phyloP scores from a whole-genome alignment of 2,329 filamentous ascomycete species.

The Penicillium sp. region DNA sequence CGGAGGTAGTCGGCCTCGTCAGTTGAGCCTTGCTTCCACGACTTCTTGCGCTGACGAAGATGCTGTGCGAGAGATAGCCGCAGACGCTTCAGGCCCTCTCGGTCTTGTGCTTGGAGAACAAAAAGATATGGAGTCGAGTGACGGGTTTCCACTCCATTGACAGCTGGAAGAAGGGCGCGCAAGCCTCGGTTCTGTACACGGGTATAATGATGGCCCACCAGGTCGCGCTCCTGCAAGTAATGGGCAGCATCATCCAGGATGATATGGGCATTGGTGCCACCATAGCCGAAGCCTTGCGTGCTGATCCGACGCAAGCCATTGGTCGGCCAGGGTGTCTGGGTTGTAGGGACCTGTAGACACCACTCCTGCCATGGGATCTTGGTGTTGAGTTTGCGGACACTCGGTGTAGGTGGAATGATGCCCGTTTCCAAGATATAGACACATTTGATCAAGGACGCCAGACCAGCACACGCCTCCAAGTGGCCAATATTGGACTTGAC shows the following conservation, averaged over 20 bases:
- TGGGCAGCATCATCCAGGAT: not conserved
- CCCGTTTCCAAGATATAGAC: conserved; percentile 10
- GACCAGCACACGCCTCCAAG: conserved; percentile 14
- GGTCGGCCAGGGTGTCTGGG: conserved; percentile 18
- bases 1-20: too few relatives aligned
- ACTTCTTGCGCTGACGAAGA: too few relatives aligned
- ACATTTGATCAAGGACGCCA: conserved; percentile 8
- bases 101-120: too few relatives aligned
- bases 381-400: conserved; percentile 21
- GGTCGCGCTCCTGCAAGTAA: too few relatives aligned
- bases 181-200: too few relatives aligned
- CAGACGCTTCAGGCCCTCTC: too few relatives aligned
- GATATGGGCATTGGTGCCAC: conserved; percentile 10
- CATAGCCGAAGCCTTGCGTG: conserved; percentile 23
- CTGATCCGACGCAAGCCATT: conserved; percentile 17
- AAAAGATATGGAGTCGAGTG: too few relatives aligned
- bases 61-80: too few relatives aligned
- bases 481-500: conserved; percentile 26
- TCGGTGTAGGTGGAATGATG: conserved; percentile 15
- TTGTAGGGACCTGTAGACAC: not conserved
- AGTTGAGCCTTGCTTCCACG: too few relatives aligned
- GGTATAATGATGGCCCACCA: too few relatives aligned
- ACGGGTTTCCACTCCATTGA: too few relatives aligned
- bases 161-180: too few relatives aligned
- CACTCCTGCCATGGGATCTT: not conserved